Evolutionary conservation across 108 stramenopile genomes (phyloP), one percentile per base, ranked within the genome.

Genomic region (Seminavis robusta): DNA sequence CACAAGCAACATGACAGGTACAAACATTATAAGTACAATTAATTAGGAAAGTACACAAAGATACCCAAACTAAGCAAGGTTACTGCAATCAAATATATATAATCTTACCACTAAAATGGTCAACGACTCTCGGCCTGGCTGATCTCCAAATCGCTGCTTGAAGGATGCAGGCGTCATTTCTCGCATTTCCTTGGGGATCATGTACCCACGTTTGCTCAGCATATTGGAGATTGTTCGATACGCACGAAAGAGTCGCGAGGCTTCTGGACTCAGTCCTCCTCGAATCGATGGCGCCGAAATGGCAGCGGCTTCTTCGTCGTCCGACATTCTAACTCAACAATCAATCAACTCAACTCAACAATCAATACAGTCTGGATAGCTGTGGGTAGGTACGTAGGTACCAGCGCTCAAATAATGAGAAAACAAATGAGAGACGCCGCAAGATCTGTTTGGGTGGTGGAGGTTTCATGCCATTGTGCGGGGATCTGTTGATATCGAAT

Each of bases 241-340:
- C 20, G 91, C 94, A 32, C 96, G 96, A 63, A 93, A 95, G 44
- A 97, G 78, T 30, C 88, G 84, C 16, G 93, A 86, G 29, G 93
- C 92, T 44, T 89, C 88, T 3, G 86, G 69, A 49, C 58, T 57
- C 20, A 80, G 48, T 25, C 76, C 76, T 21, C 76, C 76, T 11
- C 65, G 65, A 13, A 77, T 61, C 5, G 60, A 48, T 0, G 76
- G 76, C 8, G 76, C 76, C 3, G 69, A 64, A 28, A 77, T 52
- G 31, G 76, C 69, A 28, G 56, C 69, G 4, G 69, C 52, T 15
- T 48, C 48, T 30, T 67, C 65, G 40, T 8, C 21, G 25, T 69
- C 68, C n/a, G n/a, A n/a, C n/a, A n/a, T n/a, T n/a, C n/a, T n/a
- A n/a, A n/a, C n/a, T n/a, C n/a, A n/a, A n/a, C n/a, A n/a, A n/a